A percentile compares a stretch with the other conserved stretches of the same genome.
These are phyloP conservation scores for Saksenaea oblongispora DNA, from an alignment of 371 early-diverging fungal genomes.

Conservation along the genomic window DNA sequence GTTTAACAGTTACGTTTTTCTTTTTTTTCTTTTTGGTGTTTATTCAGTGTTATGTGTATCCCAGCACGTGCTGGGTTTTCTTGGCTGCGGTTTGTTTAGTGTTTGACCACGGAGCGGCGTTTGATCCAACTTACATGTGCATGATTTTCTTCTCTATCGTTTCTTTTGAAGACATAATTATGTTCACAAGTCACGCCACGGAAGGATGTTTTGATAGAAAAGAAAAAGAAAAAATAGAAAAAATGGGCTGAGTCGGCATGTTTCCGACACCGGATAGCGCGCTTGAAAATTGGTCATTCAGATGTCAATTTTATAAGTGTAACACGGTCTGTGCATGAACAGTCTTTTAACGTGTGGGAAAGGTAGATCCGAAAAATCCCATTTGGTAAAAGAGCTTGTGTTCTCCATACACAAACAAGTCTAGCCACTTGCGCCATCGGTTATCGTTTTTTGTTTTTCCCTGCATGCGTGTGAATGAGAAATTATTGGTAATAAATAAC, in stretches of 20 bases:
- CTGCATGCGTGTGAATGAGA: background rate
- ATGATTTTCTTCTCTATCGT: background rate
- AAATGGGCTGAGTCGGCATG: constrained; percentile 1
- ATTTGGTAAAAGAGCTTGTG: constrained; percentile 8
- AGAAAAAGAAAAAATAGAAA: background rate
- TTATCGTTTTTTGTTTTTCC: background rate
- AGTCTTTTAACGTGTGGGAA: constrained; percentile 3
- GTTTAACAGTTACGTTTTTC: background rate
- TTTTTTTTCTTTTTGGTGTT: background rate
- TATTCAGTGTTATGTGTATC: background rate
- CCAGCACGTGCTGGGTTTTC: background rate
- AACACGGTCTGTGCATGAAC: constrained; percentile 21
- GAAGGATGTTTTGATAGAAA: background rate
- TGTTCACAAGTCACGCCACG: background rate
- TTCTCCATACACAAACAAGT: constrained; percentile 1
- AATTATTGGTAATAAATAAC: constrained; percentile 2
- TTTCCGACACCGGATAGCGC: background rate
- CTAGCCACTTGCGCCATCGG: background rate
- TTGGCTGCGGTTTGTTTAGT: background rate
- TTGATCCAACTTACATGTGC: background rate
- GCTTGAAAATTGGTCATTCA: background rate
- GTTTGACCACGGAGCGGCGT: background rate
- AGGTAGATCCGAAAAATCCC: constrained; percentile 1
- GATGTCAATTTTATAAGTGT: constrained; percentile 8
- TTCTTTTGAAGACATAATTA: background rate